Evolutionary conservation across 23 red algal species (phyloP).

Genomic region (Cyanidium caldarium): DNA sequence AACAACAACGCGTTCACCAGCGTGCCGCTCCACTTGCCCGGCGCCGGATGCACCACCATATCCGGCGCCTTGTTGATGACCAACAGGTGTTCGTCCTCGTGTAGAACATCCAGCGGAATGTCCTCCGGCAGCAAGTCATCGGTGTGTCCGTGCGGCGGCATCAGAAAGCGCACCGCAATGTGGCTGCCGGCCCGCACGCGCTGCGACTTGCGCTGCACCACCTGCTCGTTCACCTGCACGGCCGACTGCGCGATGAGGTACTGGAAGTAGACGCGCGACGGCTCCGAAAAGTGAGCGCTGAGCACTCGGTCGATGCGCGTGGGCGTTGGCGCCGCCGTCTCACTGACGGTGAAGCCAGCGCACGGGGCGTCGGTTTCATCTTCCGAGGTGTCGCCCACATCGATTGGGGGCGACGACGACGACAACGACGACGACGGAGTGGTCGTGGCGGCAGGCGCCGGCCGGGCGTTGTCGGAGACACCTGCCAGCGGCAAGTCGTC

Average conservation of each 20-base stretch:
- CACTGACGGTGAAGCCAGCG: neutral
- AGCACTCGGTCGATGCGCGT: constrained; percentile 60
- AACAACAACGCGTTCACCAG: constrained; percentile 65
- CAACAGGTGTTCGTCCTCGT: constrained; percentile 6
- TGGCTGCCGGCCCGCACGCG: constrained; percentile 2
- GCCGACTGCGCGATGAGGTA: constrained; percentile 24
- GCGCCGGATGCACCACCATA: constrained; percentile 29
- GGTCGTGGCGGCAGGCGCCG: too few species aligned
- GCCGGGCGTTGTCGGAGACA: too few species aligned
- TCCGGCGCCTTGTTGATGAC: constrained; percentile 14
- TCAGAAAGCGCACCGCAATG: constrained; percentile 17
- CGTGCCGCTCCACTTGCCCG: constrained; percentile 84
- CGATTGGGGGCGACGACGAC: too few species aligned
- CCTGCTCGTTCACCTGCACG: constrained; percentile 24
- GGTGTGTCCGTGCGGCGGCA: neutral
- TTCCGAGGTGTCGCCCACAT: neutral
- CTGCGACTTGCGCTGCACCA: constrained; percentile 19
- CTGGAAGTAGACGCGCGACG: constrained; percentile 46
- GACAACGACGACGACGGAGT: too few species aligned
- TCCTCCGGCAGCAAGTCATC: constrained; percentile 6
- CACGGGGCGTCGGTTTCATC: neutral
- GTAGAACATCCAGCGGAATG: constrained; percentile 12
- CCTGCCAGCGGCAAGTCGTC: too few species aligned
- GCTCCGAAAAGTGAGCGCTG: constrained; percentile 8
- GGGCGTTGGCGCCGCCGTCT: neutral